A percentile compares a stretch with the other conserved stretches of the same genome.
Conservation (phyloP, 2,329 filamentous ascomycete species). For the Colletotrichum sp. region DNA sequence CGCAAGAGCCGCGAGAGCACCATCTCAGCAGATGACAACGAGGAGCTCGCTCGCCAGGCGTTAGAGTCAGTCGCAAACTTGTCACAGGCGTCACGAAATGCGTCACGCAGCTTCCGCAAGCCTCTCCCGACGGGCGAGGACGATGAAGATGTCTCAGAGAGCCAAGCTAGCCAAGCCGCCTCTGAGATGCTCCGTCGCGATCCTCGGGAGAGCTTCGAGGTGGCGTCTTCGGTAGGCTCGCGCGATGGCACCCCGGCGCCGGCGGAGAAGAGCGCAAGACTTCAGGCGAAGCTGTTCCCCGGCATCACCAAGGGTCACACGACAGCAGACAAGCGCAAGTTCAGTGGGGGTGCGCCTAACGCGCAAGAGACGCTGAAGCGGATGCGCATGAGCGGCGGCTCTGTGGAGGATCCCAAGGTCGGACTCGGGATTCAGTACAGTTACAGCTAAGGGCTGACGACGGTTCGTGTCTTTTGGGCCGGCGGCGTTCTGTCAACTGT, state of each 20-base stretch:
- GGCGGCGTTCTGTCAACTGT: neutral
- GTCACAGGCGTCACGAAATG: conserved; percentile 32
- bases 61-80: conserved; percentile 57
- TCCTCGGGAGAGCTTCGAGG: conserved; percentile 57
- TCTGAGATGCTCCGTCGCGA: conserved; percentile 74
- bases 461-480: neutral
- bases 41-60: conserved; percentile 60
- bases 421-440: conserved; percentile 60
- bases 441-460: conserved; percentile 10
- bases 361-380: conserved; percentile 49
- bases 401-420: conserved; percentile 41
- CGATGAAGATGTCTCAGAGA: conserved; percentile 72
- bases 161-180: conserved; percentile 79
- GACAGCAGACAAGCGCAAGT: conserved; percentile 56
- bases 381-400: conserved; percentile 46
- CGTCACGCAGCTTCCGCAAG: conserved; percentile 15
- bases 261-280: conserved; percentile 49
- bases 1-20: conserved; percentile 84
- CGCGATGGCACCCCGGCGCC: conserved; percentile 49
- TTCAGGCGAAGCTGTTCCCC: conserved; percentile 58
- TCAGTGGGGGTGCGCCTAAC: conserved; percentile 35
- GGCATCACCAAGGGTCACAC: conserved; percentile 45
- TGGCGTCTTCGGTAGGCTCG: conserved; percentile 46
- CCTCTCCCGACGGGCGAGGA: conserved; percentile 29
- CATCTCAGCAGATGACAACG: conserved; percentile 72